Evolutionary conservation across 2,329 filamentous ascomycete species (phyloP), one percentile per base, ranked within the genome.

Genomic region (Didymella segeticola): DNA sequence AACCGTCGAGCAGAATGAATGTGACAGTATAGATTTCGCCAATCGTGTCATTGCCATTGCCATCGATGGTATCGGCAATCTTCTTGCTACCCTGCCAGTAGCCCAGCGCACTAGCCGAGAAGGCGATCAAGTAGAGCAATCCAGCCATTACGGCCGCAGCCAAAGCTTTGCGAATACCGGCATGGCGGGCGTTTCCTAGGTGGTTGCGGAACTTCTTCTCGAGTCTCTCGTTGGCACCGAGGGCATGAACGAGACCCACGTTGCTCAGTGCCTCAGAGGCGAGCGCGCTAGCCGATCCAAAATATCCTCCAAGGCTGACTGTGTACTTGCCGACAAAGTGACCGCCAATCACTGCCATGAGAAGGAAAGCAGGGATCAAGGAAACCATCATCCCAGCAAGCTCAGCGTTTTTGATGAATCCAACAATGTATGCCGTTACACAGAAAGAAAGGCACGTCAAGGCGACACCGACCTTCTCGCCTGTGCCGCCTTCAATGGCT

Each of bases 391-490:
- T 88, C 4, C 79, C 86, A 0, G 88, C 86, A 8, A 90, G 78
- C 42, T 79, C 79, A 14, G 82, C 77, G 61, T 88, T 80, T 62
- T 87, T 85, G 67, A 86, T 82, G 58, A 90, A 90, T 1, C 86
- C 86, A 14, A 90, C 83, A 4, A 86, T 77, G 57, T 88, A 89
- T 3, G 86, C 84, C 0, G 87, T 85, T 47, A 89, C 67, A 65
- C 89, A 89, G 70, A 89, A 90, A 2, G 85, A 84, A 9, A 83
- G 70, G 43, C 82, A 86, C 20, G 82, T 80, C 4, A 90, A 78
- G 59, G 83, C 82, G 27, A 89, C 83, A 45, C 87, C 87, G 14
- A 89, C 86, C 69, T 90, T 90, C 71, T 90, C 88, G 1, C 84
- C 86, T 0, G 87, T 89, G 12, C 88, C 88, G 0, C 82, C 81